Base-by-base conservation (phyloP, 768 basidiomycete species). In the Lanmaoa rubissima region DNA sequence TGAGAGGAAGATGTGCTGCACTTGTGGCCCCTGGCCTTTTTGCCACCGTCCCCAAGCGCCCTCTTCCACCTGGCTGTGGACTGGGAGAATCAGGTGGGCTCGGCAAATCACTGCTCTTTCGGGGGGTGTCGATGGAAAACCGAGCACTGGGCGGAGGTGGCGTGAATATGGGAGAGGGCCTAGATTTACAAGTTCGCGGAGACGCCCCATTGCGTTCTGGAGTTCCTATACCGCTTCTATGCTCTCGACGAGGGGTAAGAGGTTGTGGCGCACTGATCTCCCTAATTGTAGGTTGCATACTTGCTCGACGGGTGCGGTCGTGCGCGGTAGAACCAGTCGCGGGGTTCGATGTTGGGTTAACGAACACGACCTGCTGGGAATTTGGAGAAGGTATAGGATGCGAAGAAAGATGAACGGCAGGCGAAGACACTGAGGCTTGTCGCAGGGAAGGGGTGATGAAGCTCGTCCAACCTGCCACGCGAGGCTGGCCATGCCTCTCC, bases 371-470 rank as follows among this genome's bases (percentile, higher is more conserved):
- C 19, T 79, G 69, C 56, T 77, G 79, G 40, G 80, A 79, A 65
- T 76, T 79, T n/a, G 80, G 77, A 36, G 84, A 82, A 49, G 81
- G 79, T 49, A 78, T 65, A 35, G 81, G 75, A 71, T 81, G 79
- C 28, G 84, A 83, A 49, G 81, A 81, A 53, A 86, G 78, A 64
- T 87, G 85, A 43, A 92, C 71, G 31, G 85, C 79, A 51, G 90
- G 89, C 21, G 88, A 88, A 54, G 89, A 91, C 77, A 87, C 79
- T 46, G 90, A 88, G 39, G 82, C 89, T 58, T 80, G 80, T 53
- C 83, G 80, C 58, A 90, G 72, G 38, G 87, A 88, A 43, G 88
- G 88, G 43, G 83, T 78, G 58, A 79, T 73, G 74, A 82, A 90
- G 68, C 77, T 79, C 48, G 82, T 79, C 66, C 77, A 78, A 48